Conservation (phyloP, 2,329 filamentous ascomycete species). For the Fusarium drepaniforme region DNA sequence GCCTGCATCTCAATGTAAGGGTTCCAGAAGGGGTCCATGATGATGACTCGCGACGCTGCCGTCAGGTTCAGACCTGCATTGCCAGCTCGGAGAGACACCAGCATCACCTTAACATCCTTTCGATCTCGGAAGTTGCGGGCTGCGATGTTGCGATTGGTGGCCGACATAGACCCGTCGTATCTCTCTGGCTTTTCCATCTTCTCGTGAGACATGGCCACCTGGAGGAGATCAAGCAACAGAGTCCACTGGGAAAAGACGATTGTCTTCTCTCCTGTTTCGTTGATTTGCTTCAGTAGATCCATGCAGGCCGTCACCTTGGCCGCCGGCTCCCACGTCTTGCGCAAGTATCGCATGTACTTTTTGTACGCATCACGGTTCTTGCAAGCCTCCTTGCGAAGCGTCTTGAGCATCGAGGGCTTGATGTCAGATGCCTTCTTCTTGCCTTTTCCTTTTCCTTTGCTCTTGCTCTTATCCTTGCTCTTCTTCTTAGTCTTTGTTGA, state of each 20-base stretch:
- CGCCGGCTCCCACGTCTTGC: slow-evolving; percentile 78
- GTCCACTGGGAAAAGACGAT: slow-evolving; percentile 87
- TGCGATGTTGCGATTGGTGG: slow-evolving; percentile 74
- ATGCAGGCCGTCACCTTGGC: slow-evolving; percentile 87
- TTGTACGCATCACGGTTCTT: slow-evolving; percentile 74
- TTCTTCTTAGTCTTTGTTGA: slow-evolving; percentile 34
- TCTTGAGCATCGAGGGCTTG: slow-evolving; percentile 68
- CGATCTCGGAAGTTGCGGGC: slow-evolving; percentile 76
- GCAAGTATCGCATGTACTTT: slow-evolving; percentile 77
- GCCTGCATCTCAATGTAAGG: slow-evolving; percentile 94
- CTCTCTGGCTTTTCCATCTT: slow-evolving; percentile 73
- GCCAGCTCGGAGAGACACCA: slow-evolving; percentile 86
- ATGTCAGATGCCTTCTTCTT: slow-evolving; percentile 59
- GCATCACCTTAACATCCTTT: slow-evolving; percentile 76
- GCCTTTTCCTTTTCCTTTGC: slow-evolving; percentile 49
- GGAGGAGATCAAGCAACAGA: slow-evolving; percentile 77
- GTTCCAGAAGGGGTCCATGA: slow-evolving; percentile 96
- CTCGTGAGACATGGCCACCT: slow-evolving; percentile 77
- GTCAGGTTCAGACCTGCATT: slow-evolving; percentile 89
- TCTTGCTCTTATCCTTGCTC: slow-evolving; percentile 29
- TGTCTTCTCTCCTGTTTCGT: slow-evolving; percentile 73
- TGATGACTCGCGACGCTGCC: slow-evolving; percentile 85
- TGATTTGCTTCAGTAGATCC: slow-evolving; percentile 76
- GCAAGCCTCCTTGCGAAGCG: slow-evolving; percentile 74
- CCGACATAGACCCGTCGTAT: slow-evolving; percentile 85